phyloP scores from a whole-genome alignment of 345 rosid genomes.

The Corymbia maculata region DNA sequence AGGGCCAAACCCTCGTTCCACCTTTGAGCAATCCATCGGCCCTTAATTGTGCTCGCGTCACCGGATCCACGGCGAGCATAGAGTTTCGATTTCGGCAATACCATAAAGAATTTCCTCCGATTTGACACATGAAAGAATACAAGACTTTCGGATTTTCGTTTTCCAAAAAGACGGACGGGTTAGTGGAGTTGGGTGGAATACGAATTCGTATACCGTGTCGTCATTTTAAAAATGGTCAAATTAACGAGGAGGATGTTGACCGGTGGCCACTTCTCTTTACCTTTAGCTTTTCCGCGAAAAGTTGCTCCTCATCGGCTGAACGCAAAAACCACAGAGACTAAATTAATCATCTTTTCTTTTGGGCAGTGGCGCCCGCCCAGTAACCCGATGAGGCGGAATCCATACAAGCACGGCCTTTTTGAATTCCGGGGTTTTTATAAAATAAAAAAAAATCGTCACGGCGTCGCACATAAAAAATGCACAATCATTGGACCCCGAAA shows the following conservation, averaged over 20 bases:
- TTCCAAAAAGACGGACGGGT: neutral
- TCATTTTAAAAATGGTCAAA: neutral
- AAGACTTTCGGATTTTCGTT: neutral
- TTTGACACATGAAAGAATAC: neutral
- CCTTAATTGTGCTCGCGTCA: too few species aligned
- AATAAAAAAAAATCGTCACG: neutral
- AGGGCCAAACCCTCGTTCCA: neutral
- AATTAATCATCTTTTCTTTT: neutral
- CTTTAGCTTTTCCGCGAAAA: neutral
- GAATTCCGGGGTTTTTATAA: neutral
- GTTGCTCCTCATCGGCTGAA: neutral
- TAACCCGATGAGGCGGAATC: neutral
- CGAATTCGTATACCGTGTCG: neutral
- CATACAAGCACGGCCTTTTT: neutral
- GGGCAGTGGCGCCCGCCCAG: neutral
- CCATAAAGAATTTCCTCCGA: too few species aligned
- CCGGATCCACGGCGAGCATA: too few species aligned
- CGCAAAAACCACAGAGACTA: neutral
- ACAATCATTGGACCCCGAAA: constrained; percentile 54
- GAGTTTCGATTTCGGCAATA: too few species aligned
- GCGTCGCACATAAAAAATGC: neutral
- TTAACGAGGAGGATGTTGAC: neutral
- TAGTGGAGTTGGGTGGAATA: neutral
- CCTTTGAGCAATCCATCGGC: neutral
- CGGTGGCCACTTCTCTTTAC: neutral